Evolutionary conservation across 2,329 filamentous ascomycete genomes (phyloP), one percentile per base, ranked within the genome.

Genomic region (Nigrospora sphaerica): DNA sequence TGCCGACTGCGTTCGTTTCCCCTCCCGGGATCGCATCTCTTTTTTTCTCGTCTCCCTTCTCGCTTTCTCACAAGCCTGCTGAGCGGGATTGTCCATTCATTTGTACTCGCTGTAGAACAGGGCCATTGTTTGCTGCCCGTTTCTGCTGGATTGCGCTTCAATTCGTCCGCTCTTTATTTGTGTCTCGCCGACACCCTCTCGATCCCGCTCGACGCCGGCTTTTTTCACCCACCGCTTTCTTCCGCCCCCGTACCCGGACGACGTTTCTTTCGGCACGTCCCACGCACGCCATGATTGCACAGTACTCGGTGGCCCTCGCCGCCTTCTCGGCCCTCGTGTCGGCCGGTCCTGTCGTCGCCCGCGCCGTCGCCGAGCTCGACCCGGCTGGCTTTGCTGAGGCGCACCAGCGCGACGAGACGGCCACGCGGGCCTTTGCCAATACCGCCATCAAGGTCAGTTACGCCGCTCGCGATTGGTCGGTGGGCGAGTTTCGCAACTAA

Each of bases 321-420:
- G 33, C 28, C 4, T 19, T 38, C 23, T 43, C 47, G 18, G 39
- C 44, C 11, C 32, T 45, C 23, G 47, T 34, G 6, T 28, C 36
- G 16, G 54, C 60, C 32, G 53, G 54, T 18, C 59, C 59, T 6
- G 42, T 49, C 6, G 39, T 58, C n/a, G 46, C 32, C 16, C 54
- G 63, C 32, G 52, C 55, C 5, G 68, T 71, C 32, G 48, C 58
- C 19, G 51, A 62, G 36, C 57, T 71, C 28, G 56, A 72, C 39
- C 59, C 65, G 49, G 59, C 57, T 34, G 67, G 68, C 31, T 67
- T 68, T 44, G 62, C 62, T 36, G 65, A 72, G 53, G 69, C 69
- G 17, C 70, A 73, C 23, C 60, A 63, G 46, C 59, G 62, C 32
- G 69, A 73, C 50, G 55, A 60, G 44, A 70, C 64, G n/a, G 69